Conservation (phyloP, 371 early-diverging fungal genomes). For the Mortierella sp. region DNA sequence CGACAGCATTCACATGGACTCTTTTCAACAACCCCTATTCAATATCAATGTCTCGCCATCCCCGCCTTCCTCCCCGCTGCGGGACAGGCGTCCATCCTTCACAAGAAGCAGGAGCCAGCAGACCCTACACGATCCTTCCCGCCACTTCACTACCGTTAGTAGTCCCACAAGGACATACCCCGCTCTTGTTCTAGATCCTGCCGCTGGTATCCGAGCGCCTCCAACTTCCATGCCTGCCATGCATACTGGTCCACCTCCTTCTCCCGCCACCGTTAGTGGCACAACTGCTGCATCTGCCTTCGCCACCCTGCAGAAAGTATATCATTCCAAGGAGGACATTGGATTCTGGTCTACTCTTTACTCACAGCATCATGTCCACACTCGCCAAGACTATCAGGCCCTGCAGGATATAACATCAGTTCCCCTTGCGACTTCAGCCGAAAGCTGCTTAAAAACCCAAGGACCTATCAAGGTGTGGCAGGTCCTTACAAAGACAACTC, state of each 20-base stretch:
- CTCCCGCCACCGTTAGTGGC: conserved; percentile 12
- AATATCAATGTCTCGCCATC: conserved; percentile 2
- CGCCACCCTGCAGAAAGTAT: conserved; percentile 23
- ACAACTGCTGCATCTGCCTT: conserved; percentile 11
- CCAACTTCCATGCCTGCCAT: not conserved
- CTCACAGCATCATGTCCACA: conserved; percentile 29
- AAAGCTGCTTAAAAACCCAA: not conserved
- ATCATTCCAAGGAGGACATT: conserved; percentile 27
- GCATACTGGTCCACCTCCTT: not conserved
- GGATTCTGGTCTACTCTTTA: conserved; percentile 40
- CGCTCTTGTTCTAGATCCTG: not conserved
- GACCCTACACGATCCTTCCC: conserved; percentile 16
- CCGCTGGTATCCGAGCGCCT: not conserved
- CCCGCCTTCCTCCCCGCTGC: conserved; percentile 1
- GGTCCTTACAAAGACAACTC: conserved; percentile 34
- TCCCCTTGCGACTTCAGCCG: not conserved
- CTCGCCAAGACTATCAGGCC: conserved; percentile 22
- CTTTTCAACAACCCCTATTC: not conserved
- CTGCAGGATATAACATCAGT: not conserved
- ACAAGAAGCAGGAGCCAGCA: conserved; percentile 33
- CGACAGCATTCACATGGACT: not conserved
- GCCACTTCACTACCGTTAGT: conserved; percentile 13
- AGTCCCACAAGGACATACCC: not conserved
- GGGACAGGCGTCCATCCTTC: conserved; percentile 27
- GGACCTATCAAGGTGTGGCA: conserved; percentile 40